Percentiles rank a stretch among this genome's conserved stretches.
Conservation (phyloP, 2,329 filamentous ascomycete species). For the Orbilia ellipsospora region DNA sequence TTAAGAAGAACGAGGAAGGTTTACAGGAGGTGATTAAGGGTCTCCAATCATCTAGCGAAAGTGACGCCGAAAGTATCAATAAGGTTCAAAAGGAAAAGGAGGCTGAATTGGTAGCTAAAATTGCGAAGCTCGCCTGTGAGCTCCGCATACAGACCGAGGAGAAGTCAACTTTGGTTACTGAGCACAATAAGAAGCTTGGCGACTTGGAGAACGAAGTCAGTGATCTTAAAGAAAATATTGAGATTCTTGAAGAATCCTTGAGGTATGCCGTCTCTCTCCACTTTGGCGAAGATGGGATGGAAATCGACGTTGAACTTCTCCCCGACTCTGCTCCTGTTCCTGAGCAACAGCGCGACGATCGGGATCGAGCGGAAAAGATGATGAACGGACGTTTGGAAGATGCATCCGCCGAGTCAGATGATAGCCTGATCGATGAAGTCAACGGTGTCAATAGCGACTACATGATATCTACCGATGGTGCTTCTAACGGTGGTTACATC, state of each 20-base stretch:
- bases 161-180: conserved; percentile 24
- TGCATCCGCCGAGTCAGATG: conserved; percentile 40
- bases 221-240: conserved; percentile 44
- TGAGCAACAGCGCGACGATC: conserved; percentile 37
- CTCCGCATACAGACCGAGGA: conserved; percentile 33
- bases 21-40: conserved; percentile 44
- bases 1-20: conserved; percentile 49
- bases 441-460: conserved; percentile 38
- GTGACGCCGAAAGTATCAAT: conserved; percentile 7
- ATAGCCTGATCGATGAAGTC: conserved; percentile 52
- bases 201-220: conserved; percentile 47
- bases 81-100: conserved; percentile 40
- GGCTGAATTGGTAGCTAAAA: conserved; percentile 16
- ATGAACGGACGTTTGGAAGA: conserved; percentile 52
- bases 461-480: conserved; percentile 43
- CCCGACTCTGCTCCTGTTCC: conserved; percentile 2
- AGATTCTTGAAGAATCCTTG: conserved; percentile 51
- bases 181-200: conserved; percentile 37
- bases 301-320: conserved; percentile 19
- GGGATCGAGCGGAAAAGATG: conserved; percentile 48
- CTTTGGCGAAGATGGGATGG: conserved; percentile 19
- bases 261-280: conserved; percentile 38
- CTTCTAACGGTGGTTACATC: conserved; percentile 39
- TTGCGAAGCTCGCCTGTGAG: conserved; percentile 29
- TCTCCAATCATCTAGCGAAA: conserved; percentile 28